Conservation (phyloP, 2,329 filamentous ascomycete genomes). For the Exophiala dermatitidis region DNA sequence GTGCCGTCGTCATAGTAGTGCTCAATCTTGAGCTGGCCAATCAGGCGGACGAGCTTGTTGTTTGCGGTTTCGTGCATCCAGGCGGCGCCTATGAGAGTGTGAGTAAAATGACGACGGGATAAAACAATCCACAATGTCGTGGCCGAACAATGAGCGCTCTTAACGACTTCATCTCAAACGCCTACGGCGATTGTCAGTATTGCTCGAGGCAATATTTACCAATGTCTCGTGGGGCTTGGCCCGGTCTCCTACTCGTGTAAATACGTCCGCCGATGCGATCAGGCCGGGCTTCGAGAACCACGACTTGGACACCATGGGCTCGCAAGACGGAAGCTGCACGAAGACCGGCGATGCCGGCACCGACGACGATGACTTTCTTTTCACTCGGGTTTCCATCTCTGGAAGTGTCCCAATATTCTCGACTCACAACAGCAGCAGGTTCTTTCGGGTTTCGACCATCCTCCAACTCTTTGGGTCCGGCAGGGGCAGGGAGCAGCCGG, state of each 20-base stretch:
- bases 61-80: constrained; percentile 44
- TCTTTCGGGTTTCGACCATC: constrained; percentile 26
- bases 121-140: constrained; percentile 26
- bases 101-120: constrained; percentile 16
- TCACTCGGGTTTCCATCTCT: constrained; percentile 11
- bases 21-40: constrained; percentile 37
- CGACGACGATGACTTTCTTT: constrained; percentile 32
- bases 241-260: constrained; percentile 34
- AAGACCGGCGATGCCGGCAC: constrained; percentile 34
- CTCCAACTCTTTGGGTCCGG: constrained; percentile 22
- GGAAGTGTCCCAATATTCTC: constrained; percentile 15
- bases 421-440: constrained; percentile 20
- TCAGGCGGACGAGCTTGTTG: constrained; percentile 40
- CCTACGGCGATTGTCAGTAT: constrained; percentile 31
- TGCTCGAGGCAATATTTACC: constrained; percentile 31
- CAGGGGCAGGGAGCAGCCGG: constrained; percentile 19
- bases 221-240: constrained; percentile 34
- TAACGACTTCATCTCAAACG: constrained; percentile 24
- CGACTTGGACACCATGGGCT: constrained; percentile 33
- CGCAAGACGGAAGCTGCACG: constrained; percentile 33
- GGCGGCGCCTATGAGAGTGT: constrained; percentile 34
- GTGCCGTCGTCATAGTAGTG: constrained; percentile 43
- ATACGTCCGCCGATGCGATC: constrained; percentile 36
- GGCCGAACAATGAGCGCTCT: constrained; percentile 24
- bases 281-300: constrained; percentile 32